These are phyloP conservation scores for Penicillium antarcticum DNA, from an alignment of 495 filamentous ascomycete genomes.

Conservation along the genomic window DNA sequence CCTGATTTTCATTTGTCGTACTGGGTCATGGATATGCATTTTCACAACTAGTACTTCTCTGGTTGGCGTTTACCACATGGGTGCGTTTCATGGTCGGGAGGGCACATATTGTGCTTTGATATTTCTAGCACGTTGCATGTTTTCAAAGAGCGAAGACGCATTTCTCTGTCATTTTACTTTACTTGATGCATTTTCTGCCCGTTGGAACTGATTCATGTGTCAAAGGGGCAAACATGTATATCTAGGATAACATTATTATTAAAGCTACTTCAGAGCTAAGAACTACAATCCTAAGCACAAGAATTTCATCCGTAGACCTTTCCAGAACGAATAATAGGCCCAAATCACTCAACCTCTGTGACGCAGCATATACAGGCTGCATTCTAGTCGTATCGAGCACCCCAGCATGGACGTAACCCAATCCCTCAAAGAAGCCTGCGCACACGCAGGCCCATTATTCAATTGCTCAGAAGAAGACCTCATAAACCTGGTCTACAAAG, in stretches of 20 bases:
- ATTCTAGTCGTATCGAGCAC: neutral
- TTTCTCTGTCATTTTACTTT: neutral
- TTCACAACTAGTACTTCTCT: slow-evolving; percentile 4
- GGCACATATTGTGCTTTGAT: slow-evolving; percentile 1
- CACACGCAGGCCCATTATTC: slow-evolving; percentile 7
- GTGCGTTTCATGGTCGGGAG: slow-evolving; percentile 1
- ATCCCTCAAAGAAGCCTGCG: slow-evolving; percentile 8
- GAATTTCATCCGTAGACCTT: neutral
- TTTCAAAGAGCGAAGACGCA: neutral
- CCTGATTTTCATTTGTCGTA: neutral
- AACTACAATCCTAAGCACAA: neutral
- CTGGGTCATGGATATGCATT: slow-evolving; percentile 4
- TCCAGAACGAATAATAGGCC: neutral
- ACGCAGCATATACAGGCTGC: too few species aligned
- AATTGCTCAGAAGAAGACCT: slow-evolving; percentile 1
- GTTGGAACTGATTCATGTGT: neutral
- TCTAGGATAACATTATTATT: neutral
- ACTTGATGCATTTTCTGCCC: neutral
- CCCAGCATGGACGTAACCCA: neutral
- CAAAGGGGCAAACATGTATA: neutral
- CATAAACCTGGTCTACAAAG: slow-evolving; percentile 5
- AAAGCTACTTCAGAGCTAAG: neutral
- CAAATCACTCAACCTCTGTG: too few species aligned
- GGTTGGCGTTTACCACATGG: slow-evolving; percentile 6
- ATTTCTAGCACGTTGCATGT: neutral